Conservation (phyloP, 2,329 filamentous ascomycete genomes). For the Talaromyces albobiverticillius region DNA sequence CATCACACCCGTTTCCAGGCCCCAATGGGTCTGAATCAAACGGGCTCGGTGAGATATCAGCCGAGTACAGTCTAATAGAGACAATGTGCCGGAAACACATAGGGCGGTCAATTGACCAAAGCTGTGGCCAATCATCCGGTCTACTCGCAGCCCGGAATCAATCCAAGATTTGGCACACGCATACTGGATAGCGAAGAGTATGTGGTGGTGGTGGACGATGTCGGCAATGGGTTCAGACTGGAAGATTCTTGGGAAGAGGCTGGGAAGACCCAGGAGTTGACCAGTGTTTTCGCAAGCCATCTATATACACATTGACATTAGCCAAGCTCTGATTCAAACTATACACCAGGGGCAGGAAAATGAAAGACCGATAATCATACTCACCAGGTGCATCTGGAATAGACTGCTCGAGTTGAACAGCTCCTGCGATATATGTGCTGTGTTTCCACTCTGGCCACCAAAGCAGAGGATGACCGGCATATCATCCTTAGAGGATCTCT, state of each 20-base stretch:
- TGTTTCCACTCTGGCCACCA: conserved; percentile 35
- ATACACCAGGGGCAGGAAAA: not conserved
- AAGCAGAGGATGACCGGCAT: conserved; percentile 36
- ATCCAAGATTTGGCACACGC: conserved; percentile 7
- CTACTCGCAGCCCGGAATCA: not conserved
- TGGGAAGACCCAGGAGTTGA: not conserved
- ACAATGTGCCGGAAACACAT: conserved; percentile 12
- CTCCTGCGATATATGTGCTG: not conserved
- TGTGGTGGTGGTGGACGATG: not conserved
- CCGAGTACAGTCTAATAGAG: conserved; percentile 23
- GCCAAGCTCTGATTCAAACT: not conserved
- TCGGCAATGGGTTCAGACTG: not conserved
- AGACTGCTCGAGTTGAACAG: not conserved
- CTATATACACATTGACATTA: conserved; percentile 20
- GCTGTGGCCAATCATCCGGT: conserved; percentile 16
- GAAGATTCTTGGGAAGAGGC: not conserved
- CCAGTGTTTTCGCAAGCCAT: not conserved
- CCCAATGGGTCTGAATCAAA: conserved; percentile 32
- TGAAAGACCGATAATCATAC: not conserved
- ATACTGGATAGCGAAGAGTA: not conserved
- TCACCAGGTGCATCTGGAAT: not conserved
- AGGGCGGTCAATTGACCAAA: conserved; percentile 19
- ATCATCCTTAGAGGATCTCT: not conserved
- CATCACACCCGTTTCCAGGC: conserved; percentile 31
- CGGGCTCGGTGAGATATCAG: conserved; percentile 30